Evolutionary conservation across 2,329 filamentous ascomycete genomes (phyloP).

Genomic region (Hymenoscyphus fraxineus): DNA sequence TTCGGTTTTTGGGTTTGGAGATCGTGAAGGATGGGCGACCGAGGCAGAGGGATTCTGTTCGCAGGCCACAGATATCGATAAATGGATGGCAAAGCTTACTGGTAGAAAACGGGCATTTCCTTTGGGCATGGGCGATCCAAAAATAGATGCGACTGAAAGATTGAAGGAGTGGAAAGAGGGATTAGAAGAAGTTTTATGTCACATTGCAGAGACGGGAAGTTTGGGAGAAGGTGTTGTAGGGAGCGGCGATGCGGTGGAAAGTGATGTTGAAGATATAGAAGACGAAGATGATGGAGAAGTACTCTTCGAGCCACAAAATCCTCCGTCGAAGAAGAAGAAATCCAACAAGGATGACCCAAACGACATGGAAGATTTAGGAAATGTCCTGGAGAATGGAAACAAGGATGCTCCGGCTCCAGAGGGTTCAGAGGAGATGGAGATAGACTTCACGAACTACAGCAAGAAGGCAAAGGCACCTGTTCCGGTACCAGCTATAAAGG

Average conservation of each 20-base stretch:
- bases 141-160: slow-evolving; percentile 62
- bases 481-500: slow-evolving; percentile 56
- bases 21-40: slow-evolving; percentile 86
- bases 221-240: slow-evolving; percentile 67
- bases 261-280: slow-evolving; percentile 70
- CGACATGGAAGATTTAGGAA: slow-evolving; percentile 81
- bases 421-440: slow-evolving; percentile 53
- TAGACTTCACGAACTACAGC: slow-evolving; percentile 81
- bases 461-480: slow-evolving; percentile 43
- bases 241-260: slow-evolving; percentile 80
- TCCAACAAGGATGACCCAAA: slow-evolving; percentile 51
- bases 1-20: slow-evolving; percentile 90
- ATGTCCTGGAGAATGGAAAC: slow-evolving; percentile 51
- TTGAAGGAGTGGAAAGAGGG: slow-evolving; percentile 77
- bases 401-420: slow-evolving; percentile 38
- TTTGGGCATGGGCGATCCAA: slow-evolving; percentile 82
- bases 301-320: slow-evolving; percentile 46
- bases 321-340: slow-evolving; percentile 38
- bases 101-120: slow-evolving; percentile 82
- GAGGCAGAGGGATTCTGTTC: slow-evolving; percentile 90
- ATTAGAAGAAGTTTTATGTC: slow-evolving; percentile 65
- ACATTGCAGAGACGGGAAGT: slow-evolving; percentile 55
- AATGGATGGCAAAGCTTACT: slow-evolving; percentile 95
- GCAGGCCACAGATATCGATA: slow-evolving; percentile 85
- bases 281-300: slow-evolving; percentile 52